phyloP scores from a whole-genome alignment of 306 rosid genomes.

The Albizia julibrissin region DNA sequence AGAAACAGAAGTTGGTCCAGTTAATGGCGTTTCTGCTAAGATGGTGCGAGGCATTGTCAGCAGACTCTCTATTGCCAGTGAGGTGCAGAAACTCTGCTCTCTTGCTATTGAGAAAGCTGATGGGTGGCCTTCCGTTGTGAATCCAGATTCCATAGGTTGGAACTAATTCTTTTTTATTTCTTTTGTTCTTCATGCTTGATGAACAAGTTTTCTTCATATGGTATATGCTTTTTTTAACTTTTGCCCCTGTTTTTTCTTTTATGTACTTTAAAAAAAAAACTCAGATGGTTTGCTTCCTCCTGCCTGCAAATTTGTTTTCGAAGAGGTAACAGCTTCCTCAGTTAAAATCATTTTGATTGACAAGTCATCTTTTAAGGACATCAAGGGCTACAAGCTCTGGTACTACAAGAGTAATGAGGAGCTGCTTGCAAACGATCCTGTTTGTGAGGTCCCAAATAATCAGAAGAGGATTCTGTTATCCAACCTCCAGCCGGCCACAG shows the following conservation, averaged over 20 bases:
- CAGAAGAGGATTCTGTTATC: slow-evolving; percentile 92
- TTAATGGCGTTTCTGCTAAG: slow-evolving; percentile 78
- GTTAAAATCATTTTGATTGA: slow-evolving; percentile 76
- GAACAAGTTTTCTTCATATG: slow-evolving; percentile 24
- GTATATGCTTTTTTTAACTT: slow-evolving; percentile 28
- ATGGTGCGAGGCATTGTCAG: slow-evolving; percentile 96
- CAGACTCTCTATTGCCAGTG: slow-evolving; percentile 85
- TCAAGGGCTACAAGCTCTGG: slow-evolving; percentile 96
- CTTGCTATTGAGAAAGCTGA: slow-evolving; percentile 90
- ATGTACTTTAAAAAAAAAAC: not conserved
- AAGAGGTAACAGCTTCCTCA: slow-evolving; percentile 75
- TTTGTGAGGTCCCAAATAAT: slow-evolving; percentile 73
- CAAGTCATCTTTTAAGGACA: slow-evolving; percentile 54
- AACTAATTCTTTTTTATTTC: slow-evolving; percentile 8
- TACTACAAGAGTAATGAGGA: slow-evolving; percentile 76
- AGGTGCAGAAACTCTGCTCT: slow-evolving; percentile 79
- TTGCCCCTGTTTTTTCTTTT: not conserved
- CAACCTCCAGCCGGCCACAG: slow-evolving; percentile 85
- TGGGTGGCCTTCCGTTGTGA: slow-evolving; percentile 57
- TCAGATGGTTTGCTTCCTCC: slow-evolving; percentile 94
- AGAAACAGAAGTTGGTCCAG: slow-evolving; percentile 86
- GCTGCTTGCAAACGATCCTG: slow-evolving; percentile 62
- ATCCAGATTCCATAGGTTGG: slow-evolving; percentile 68
- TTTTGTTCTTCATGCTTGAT: slow-evolving; percentile 31
- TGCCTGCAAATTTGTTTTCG: slow-evolving; percentile 96